Evolutionary conservation across 2,329 filamentous ascomycete genomes (phyloP), one percentile per base, ranked within the genome.

Genomic region (Penicillium palitans): DNA sequence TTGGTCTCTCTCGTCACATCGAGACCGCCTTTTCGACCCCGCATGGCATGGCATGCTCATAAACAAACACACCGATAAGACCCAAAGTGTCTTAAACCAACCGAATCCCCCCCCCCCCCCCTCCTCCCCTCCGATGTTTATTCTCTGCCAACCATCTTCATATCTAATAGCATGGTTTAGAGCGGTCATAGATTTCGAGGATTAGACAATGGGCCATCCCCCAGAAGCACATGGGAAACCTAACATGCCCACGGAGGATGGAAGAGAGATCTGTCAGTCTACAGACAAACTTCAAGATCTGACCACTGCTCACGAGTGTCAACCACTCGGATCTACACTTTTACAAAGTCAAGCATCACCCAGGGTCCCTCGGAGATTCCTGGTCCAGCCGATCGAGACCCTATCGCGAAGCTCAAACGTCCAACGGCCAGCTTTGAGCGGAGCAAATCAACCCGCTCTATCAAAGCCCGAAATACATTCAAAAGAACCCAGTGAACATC

Each of bases 371-470:
- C 69, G 72, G 47, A 72, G 72, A 57, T 74, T 75, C 58, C 65
- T 76, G 39, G 70, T 74, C 31, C 74, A 81, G 58, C 79, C 78
- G 6, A 70, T 78, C 41, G 79, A 81, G 64, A 79, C 74, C 13
- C 73, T 69, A 12, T 71, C 72, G n/a, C 72, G 75, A 58, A 79
- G 72, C 54, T 78, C 68, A 39, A 72, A 71, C 12, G 15, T 17
- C 31, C 49, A 46, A 29, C 27, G 6, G n/a, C 13, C 45, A 21
- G n/a, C 24, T 35, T 27, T 27, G 9, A 42, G 19, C 1, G 53
- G 24, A 59, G 70, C 72, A 58, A 33, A 52, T 25, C 55, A 44
- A 45, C 10, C 52, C 17, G 39, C 29, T 24, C 21, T 48, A 33
- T 37, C 49, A 10, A 50, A 49, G 6, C 45, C n/a, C 40, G 52